A percentile compares a stretch with the other conserved stretches of the same genome.
Evolutionary conservation across 2,329 filamentous ascomycete genomes (phyloP).

Genomic region (Paracamarosporium sp.): DNA sequence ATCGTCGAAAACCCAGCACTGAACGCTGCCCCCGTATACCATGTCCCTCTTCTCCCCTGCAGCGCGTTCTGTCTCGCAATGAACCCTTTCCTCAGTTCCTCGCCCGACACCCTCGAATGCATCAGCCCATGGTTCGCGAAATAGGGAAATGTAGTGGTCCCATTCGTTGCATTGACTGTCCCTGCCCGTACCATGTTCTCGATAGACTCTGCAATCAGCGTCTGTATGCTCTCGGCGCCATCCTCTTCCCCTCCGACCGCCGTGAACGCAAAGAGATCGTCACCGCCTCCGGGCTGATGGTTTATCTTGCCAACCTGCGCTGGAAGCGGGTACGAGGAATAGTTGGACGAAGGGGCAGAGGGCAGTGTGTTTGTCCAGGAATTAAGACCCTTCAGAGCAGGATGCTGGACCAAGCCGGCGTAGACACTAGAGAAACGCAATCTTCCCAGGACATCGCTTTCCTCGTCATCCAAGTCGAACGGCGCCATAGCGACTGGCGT

Average conservation of each 20-base stretch:
- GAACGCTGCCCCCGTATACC: constrained; percentile 2
- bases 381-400: constrained; percentile 32
- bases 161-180: not conserved
- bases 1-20: constrained; percentile 1
- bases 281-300: not conserved
- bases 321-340: not conserved
- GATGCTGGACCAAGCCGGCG: constrained; percentile 45
- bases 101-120: constrained; percentile 1
- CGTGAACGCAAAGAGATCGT: constrained; percentile 1
- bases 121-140: constrained; percentile 4
- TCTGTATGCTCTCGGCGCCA: not conserved
- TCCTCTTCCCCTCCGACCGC: constrained; percentile 1
- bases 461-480: constrained; percentile 45
- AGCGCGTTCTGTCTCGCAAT: not conserved
- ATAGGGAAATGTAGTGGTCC: not conserved
- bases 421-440: constrained; percentile 49
- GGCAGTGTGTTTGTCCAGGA: constrained; percentile 6
- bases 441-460: constrained; percentile 44
- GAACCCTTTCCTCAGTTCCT: constrained; percentile 3
- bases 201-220: constrained; percentile 1
- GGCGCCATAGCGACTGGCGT: constrained; percentile 38
- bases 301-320: constrained; percentile 3
- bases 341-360: not conserved
- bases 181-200: constrained; percentile 1
- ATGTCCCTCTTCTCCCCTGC: constrained; percentile 1